Conservation (phyloP, 2,329 filamentous ascomycete species). For the Sporothrix variecibatus region DNA sequence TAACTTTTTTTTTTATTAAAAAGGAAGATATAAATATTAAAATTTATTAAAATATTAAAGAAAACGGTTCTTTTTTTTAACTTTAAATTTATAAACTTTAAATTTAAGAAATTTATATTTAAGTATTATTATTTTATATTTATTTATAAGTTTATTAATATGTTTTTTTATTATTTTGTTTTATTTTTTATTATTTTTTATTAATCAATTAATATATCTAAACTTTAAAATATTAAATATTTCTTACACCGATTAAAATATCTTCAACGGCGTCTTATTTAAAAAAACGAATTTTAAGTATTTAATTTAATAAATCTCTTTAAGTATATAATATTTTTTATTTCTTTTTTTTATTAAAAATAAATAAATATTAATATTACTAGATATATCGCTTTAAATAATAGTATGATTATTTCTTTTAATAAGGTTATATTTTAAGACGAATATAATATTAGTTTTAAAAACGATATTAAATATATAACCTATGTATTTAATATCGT, state of each 20-base stretch:
- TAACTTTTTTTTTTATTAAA: too few species aligned
- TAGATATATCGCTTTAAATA: background rate
- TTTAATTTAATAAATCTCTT: background rate
- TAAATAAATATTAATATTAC: background rate
- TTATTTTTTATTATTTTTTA: background rate
- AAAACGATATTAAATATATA: too few species aligned
- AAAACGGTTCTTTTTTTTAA: background rate
- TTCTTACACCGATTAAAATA: too few species aligned
- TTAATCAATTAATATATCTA: background rate
- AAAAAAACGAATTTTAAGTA: background rate
- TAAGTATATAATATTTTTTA: background rate
- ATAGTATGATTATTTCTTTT: background rate
- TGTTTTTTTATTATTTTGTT: too few species aligned
- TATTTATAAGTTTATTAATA: too few species aligned
- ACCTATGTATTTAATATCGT: too few species aligned
- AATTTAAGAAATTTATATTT: background rate
- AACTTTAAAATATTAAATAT: too few species aligned
- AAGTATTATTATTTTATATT: background rate
- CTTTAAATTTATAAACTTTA: background rate
- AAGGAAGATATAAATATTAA: background rate
- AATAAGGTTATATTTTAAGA: too few species aligned
- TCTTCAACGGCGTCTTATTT: too few species aligned
- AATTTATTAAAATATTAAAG: background rate
- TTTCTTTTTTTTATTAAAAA: background rate
- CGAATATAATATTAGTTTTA: too few species aligned